Evolutionary conservation across 345 rosid species (phyloP).

Genomic region (Kandelia obovata): DNA sequence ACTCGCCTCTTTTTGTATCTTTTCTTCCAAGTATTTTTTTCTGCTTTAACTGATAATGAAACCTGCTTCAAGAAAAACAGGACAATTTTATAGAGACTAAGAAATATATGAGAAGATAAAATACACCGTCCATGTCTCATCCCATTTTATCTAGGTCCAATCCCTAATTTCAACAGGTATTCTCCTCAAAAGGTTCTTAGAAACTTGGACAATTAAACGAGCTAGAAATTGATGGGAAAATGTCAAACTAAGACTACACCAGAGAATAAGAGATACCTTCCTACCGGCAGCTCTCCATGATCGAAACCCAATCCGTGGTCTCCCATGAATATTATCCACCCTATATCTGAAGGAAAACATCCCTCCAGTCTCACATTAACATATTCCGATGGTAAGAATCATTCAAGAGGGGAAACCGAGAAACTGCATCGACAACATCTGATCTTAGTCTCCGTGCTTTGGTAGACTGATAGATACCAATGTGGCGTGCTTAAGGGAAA

Average conservation of each 20-base stretch:
- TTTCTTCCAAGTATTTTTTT: constrained; percentile 25
- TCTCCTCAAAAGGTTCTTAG: neutral
- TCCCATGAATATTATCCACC: constrained; percentile 85
- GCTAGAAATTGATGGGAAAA: constrained; percentile 4
- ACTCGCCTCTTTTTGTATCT: constrained; percentile 18
- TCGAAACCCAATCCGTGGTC: constrained; percentile 99
- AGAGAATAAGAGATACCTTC: constrained; percentile 55
- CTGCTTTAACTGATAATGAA: constrained; percentile 24
- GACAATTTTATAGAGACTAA: neutral
- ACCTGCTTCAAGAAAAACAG: constrained; percentile 21
- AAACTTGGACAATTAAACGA: neutral
- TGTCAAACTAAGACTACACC: constrained; percentile 4
- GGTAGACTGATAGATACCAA: constrained; percentile 50
- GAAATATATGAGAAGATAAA: neutral
- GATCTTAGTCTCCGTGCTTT: constrained; percentile 75
- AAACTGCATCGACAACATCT: constrained; percentile 88
- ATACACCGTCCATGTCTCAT: neutral
- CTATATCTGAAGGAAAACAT: constrained; percentile 83
- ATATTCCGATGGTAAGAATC: constrained; percentile 54
- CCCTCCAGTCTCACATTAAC: constrained; percentile 90
- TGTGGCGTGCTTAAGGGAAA: constrained; percentile 13
- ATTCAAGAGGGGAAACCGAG: constrained; percentile 69
- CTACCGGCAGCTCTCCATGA: constrained; percentile 98
- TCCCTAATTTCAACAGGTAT: neutral
- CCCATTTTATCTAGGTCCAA: neutral